phyloP scores from a whole-genome alignment of 257 asterid genomes.

The Primulina eburnea region DNA sequence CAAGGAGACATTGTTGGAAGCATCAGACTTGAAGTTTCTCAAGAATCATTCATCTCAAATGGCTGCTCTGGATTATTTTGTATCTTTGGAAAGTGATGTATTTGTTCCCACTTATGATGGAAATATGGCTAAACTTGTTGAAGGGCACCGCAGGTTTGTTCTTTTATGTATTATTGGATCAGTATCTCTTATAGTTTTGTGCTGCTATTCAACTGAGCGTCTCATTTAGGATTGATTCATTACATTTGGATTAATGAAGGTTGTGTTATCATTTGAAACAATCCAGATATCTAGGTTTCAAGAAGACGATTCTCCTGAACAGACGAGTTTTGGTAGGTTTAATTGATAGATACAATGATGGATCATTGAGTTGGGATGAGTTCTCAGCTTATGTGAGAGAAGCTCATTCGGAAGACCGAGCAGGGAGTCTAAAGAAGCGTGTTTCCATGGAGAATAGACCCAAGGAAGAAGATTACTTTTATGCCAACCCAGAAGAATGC shows the following conservation, averaged over 20 bases:
- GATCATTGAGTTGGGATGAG: constrained; percentile 53
- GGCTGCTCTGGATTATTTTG: constrained; percentile 58
- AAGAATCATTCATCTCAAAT: constrained; percentile 47
- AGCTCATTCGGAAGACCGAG: constrained; percentile 40
- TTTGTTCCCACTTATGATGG: constrained; percentile 58
- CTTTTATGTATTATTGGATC: not conserved
- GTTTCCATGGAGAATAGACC: constrained; percentile 40
- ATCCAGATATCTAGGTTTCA: constrained; percentile 53
- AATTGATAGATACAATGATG: constrained; percentile 41
- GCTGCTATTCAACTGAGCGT: not conserved
- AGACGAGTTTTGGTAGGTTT: constrained; percentile 43
- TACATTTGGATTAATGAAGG: not conserved
- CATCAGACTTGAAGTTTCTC: constrained; percentile 37
- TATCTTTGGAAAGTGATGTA: constrained; percentile 51
- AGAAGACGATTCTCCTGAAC: constrained; percentile 54
- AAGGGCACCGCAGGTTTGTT: constrained; percentile 55
- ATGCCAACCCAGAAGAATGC: constrained; percentile 74
- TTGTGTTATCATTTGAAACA: not conserved
- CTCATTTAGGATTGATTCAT: not conserved
- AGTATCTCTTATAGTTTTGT: not conserved
- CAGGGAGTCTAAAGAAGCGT: constrained; percentile 47
- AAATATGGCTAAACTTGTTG: constrained; percentile 60
- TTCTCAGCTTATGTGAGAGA: constrained; percentile 48
- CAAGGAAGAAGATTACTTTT: constrained; percentile 68
- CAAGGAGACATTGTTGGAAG: constrained; percentile 45